Evolutionary conservation across 345 rosid genomes (phyloP).

Genomic region (Psidium guajava): DNA sequence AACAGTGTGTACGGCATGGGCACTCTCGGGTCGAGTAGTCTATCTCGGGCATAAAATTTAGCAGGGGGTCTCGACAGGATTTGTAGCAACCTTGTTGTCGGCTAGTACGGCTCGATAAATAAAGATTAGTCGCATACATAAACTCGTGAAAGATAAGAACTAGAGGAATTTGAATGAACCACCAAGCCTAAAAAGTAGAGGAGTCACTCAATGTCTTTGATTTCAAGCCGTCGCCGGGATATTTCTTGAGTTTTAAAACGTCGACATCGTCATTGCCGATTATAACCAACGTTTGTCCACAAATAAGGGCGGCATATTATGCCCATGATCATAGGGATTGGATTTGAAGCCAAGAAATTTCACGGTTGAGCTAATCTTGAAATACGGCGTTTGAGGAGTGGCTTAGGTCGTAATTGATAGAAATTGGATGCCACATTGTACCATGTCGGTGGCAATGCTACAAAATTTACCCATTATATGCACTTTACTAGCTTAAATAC

Average conservation of each 20-base stretch:
- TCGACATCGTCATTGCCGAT: rapidly evolving
- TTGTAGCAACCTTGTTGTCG: rapidly evolving
- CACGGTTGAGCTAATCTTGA: neutral
- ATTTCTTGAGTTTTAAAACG: neutral
- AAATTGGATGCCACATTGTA: neutral
- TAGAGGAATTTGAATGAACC: rapidly evolving
- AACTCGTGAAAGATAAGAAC: neutral
- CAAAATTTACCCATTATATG: neutral
- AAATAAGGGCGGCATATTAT: neutral
- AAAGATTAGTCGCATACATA: neutral
- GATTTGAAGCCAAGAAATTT: neutral
- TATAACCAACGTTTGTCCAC: rapidly evolving
- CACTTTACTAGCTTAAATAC: neutral
- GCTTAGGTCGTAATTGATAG: neutral
- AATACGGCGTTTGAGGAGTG: too few species aligned
- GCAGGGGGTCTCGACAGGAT: rapidly evolving
- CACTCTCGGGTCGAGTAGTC: neutral
- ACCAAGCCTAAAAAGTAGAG: rapidly evolving
- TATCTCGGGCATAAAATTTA: neutral
- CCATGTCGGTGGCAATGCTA: neutral
- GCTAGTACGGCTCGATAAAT: neutral
- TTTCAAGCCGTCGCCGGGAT: rapidly evolving
- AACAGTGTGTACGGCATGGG: rapidly evolving
- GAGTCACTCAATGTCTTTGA: neutral
- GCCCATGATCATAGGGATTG: neutral